Evolutionary conservation across 371 early-diverging fungal species (phyloP).

Genomic region (Massospora cicadina): DNA sequence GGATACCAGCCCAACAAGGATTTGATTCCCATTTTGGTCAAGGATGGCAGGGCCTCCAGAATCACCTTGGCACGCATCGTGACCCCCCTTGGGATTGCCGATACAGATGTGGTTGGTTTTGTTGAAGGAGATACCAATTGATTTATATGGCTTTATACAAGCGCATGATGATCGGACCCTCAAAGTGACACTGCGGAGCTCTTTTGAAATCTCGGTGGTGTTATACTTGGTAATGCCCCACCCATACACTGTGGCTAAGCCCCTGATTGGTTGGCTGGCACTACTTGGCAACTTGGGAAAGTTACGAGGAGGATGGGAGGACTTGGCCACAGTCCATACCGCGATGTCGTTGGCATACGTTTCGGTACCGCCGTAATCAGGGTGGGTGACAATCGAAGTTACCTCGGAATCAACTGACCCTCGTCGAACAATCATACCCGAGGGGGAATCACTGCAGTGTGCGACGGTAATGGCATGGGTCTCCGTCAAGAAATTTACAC

Average conservation of each 20-base stretch:
- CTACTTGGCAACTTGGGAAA: not conserved
- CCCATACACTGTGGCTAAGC: not conserved
- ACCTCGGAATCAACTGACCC: not conserved
- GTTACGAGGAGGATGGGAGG: not conserved
- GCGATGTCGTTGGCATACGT: not conserved
- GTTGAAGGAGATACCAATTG: not conserved
- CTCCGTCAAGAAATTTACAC: not conserved
- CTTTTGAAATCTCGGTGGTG: not conserved
- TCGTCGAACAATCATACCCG: not conserved
- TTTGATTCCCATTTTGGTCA: not conserved
- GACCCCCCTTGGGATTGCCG: not conserved
- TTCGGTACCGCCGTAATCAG: not conserved
- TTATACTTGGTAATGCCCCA: not conserved
- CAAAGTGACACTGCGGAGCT: not conserved
- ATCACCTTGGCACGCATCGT: constrained; percentile 5
- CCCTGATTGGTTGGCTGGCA: not conserved
- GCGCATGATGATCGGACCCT: not conserved
- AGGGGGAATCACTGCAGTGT: not conserved
- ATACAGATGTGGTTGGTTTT: not conserved
- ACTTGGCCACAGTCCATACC: not conserved
- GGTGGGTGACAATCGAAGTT: not conserved
- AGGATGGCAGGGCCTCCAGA: not conserved
- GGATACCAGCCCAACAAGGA: not conserved
- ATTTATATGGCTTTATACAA: not conserved
- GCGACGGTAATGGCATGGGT: not conserved